Conservation (phyloP, 805 yeast genomes). For the Barnettozyma siamensis region DNA sequence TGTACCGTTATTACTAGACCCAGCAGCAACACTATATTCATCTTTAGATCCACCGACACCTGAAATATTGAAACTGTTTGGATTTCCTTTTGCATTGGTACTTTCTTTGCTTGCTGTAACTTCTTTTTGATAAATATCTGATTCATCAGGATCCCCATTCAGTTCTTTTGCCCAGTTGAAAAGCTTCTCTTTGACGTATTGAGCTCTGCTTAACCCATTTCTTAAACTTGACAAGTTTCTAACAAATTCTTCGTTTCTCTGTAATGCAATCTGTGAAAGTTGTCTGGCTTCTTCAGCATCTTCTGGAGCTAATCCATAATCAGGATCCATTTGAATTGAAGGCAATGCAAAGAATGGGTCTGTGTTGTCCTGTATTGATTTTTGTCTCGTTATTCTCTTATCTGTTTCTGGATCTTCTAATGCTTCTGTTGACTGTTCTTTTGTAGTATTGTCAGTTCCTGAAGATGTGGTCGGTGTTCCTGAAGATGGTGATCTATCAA, state of each 20-base stretch:
- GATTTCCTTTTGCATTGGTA: conserved; percentile 3
- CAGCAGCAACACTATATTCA: conserved; percentile 17
- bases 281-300: conserved; percentile 68
- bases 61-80: conserved; percentile 7
- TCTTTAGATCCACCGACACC: conserved; percentile 11
- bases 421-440: conserved; percentile 10
- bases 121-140: conserved; percentile 32
- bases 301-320: conserved; percentile 46
- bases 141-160: conserved; percentile 55
- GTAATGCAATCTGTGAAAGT: conserved; percentile 70
- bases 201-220: conserved; percentile 71
- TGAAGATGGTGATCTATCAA: conserved; percentile 19
- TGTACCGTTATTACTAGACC: conserved; percentile 9
- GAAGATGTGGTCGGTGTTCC: not conserved
- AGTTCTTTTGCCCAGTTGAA: conserved; percentile 83
- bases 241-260: conserved; percentile 81
- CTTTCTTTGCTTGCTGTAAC: not conserved
- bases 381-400: conserved; percentile 27
- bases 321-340: conserved; percentile 33
- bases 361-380: conserved; percentile 25
- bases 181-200: conserved; percentile 63
- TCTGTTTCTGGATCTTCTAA: conserved; percentile 20
- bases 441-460: not conserved
- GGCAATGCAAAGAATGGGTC: conserved; percentile 72
- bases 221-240: conserved; percentile 71